Percentiles rank a stretch among this genome's conserved stretches.
Evolutionary conservation across 352 stramenopile species (phyloP).

Genomic region (Pythium rishiriense): DNA sequence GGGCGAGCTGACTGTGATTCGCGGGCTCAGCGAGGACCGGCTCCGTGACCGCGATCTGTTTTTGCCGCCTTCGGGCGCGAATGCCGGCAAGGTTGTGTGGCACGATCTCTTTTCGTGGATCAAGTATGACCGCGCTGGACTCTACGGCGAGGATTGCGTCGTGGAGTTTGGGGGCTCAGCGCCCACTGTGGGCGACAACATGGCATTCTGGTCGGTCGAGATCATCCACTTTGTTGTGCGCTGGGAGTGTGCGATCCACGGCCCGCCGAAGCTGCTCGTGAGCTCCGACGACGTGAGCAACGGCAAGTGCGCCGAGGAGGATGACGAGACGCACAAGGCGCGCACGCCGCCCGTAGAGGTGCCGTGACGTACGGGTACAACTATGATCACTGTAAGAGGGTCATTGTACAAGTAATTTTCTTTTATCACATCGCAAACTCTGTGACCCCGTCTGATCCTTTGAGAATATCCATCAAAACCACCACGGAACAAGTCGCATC

Average conservation of each 20-base stretch:
- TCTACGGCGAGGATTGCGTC: constrained; percentile 34
- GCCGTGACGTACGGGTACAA: background rate
- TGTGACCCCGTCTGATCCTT: too few species aligned
- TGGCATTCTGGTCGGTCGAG: constrained; percentile 45
- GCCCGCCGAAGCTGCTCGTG: constrained; percentile 21
- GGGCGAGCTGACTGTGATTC: constrained; percentile 26
- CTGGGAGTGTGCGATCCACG: constrained; percentile 42
- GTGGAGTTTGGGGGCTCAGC: constrained; percentile 36
- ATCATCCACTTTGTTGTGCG: constrained; percentile 40
- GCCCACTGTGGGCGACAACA: constrained; percentile 39
- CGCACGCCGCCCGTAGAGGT: constrained; percentile 6
- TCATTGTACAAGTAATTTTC: background rate
- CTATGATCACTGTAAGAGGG: background rate
- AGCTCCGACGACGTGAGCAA: background rate
- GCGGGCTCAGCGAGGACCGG: constrained; percentile 35
- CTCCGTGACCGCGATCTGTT: constrained; percentile 33
- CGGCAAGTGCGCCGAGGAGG: background rate
- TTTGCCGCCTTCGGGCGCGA: constrained; percentile 15
- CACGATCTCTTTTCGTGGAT: constrained; percentile 33
- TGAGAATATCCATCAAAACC: too few species aligned
- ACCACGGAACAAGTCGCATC: too few species aligned
- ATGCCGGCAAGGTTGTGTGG: constrained; percentile 24
- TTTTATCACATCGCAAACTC: too few species aligned
- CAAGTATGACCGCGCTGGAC: constrained; percentile 33
- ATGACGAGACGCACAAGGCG: background rate